A percentile compares a stretch with the other conserved stretches of the same genome.
Evolutionary conservation across 352 stramenopile genomes (phyloP).

Genomic region (Pythium vanterpoolii): DNA sequence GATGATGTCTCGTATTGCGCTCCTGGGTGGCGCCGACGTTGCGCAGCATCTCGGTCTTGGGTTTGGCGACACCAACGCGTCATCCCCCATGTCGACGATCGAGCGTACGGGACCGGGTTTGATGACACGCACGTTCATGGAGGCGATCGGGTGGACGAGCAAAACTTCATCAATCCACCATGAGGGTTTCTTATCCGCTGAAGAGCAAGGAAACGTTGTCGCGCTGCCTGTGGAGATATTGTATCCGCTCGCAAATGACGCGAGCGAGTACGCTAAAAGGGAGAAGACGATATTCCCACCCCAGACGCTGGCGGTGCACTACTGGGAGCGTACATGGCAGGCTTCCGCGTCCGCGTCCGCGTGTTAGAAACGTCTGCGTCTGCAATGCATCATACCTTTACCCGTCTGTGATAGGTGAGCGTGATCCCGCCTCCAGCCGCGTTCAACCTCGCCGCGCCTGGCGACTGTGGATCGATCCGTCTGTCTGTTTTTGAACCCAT

Average conservation of each 20-base stretch:
- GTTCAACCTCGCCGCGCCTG: too few relatives aligned
- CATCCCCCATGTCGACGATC: conserved; percentile 39
- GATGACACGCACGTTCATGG: conserved; percentile 50
- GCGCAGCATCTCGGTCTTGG: not conserved
- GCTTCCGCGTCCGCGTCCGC: too few relatives aligned
- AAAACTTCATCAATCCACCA: not conserved
- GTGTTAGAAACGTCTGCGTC: not conserved
- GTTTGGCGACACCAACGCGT: not conserved
- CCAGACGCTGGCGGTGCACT: conserved; percentile 38
- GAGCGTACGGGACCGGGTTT: conserved; percentile 46
- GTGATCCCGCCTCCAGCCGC: too few relatives aligned
- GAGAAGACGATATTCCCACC: not conserved
- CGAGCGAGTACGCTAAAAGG: not conserved
- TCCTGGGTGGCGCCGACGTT: conserved; percentile 15
- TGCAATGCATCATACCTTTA: not conserved
- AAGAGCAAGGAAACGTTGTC: conserved; percentile 20
- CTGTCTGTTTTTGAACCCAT: too few relatives aligned
- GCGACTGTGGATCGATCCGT: too few relatives aligned
- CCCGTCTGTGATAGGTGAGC: too few relatives aligned
- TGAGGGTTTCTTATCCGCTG: conserved; percentile 26
- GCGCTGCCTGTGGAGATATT: conserved; percentile 33
- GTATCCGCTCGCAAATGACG: conserved; percentile 43
- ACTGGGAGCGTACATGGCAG: conserved; percentile 41
- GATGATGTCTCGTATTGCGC: conserved; percentile 18
- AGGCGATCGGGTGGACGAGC: conserved; percentile 34